These are phyloP conservation scores for Nelumbo lutea DNA, from an alignment of 164 flowering plant species.

Conservation along the genomic window DNA sequence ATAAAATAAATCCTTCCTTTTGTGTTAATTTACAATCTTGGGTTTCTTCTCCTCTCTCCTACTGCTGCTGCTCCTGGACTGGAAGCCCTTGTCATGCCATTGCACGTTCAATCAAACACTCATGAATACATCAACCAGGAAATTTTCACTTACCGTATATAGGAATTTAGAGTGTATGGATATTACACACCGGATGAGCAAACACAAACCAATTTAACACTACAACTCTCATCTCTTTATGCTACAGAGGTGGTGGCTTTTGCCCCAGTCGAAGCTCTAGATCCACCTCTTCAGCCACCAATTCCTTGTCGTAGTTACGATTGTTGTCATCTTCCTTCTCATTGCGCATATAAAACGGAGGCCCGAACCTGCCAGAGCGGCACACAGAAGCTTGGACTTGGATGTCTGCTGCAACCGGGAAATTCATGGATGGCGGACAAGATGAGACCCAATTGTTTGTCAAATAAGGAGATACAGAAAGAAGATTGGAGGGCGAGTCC, in stretches of 20 bases:
- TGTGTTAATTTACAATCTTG: constrained; percentile 4
- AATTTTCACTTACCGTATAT: not conserved
- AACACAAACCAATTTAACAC: not conserved
- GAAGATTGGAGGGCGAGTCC: constrained; percentile 36
- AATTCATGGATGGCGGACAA: constrained; percentile 15
- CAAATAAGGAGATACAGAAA: constrained; percentile 35
- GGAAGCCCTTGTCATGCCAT: not conserved
- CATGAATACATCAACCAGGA: not conserved
- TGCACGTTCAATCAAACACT: constrained; percentile 2
- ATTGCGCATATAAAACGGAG: not conserved
- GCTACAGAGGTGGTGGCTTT: constrained; percentile 13
- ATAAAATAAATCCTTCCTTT: not conserved
- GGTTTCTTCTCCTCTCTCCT: not conserved
- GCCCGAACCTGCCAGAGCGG: constrained; percentile 15
- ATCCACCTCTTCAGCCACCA: constrained; percentile 46
- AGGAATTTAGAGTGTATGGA: not conserved
- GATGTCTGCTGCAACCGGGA: constrained; percentile 8
- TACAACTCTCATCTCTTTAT: not conserved
- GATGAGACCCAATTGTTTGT: constrained; percentile 17
- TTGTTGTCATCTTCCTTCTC: not conserved
- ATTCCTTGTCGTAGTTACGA: constrained; percentile 8
- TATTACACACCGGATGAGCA: constrained; percentile 10
- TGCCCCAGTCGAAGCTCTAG: constrained; percentile 73
- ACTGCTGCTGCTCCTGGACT: too few species aligned
- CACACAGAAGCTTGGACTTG: constrained; percentile 15